Conservation (phyloP, 345 rosid species). For the Murraya koenigii region DNA sequence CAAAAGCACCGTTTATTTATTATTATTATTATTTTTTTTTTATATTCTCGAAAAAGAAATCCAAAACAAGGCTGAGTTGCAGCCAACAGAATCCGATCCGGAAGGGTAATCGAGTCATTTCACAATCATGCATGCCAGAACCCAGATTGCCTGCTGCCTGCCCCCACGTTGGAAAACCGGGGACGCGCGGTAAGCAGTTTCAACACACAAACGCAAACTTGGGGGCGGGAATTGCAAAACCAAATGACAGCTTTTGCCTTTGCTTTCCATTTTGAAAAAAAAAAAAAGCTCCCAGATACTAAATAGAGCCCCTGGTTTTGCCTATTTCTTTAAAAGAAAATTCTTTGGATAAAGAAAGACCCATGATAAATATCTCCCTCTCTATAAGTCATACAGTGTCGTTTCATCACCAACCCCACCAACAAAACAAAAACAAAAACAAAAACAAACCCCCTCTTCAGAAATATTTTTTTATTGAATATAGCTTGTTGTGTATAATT, state of each 20-base stretch:
- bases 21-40: not conserved
- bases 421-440: not conserved
- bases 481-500: no score
- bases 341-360: no score
- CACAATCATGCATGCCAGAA: no score
- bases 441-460: no score
- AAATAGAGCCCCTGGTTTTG: slow-evolving; percentile 60
- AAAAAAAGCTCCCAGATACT: not conserved
- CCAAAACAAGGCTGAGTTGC: not conserved
- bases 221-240: slow-evolving; percentile 39
- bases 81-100: not conserved
- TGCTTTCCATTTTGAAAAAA: not conserved
- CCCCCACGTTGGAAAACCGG: slow-evolving; percentile 22
- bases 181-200: slow-evolving; percentile 32
- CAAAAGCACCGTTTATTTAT: no score
- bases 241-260: slow-evolving; percentile 2
- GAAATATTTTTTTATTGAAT: no score
- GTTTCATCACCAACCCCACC: not conserved
- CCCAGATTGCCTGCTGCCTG: not conserved
- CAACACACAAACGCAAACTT: slow-evolving; percentile 36
- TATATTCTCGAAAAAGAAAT: not conserved
- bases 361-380: no score
- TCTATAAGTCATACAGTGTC: not conserved
- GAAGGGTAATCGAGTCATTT: not conserved
- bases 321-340: slow-evolving; percentile 11